A percentile compares a stretch with the other conserved stretches of the same genome.
Evolutionary conservation across 2,329 filamentous ascomycete species (phyloP).

Genomic region (Lomentospora prolificans): DNA sequence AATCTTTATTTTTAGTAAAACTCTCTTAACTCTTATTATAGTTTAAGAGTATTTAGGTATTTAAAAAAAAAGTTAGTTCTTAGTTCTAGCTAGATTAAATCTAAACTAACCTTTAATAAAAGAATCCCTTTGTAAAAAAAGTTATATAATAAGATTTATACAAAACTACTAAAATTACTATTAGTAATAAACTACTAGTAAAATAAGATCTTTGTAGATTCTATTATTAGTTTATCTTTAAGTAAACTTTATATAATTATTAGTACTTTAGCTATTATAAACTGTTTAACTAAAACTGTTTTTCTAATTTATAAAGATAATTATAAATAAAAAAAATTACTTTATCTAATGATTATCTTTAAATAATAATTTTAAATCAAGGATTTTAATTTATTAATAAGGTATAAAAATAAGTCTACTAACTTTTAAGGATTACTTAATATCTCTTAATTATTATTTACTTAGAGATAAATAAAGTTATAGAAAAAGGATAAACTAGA

Average conservation of each 20-base stretch:
- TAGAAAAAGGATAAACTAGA: not conserved
- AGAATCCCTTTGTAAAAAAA: too few species aligned
- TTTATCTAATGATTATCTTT: not conserved
- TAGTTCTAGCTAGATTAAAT: too few species aligned
- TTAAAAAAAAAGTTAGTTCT: too few species aligned
- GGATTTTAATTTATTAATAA: not conserved
- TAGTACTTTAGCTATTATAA: not conserved
- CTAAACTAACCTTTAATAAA: too few species aligned
- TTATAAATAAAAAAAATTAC: not conserved
- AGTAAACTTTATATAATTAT: not conserved
- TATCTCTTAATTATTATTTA: conserved; percentile 1
- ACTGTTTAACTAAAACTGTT: not conserved
- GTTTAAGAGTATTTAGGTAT: too few species aligned
- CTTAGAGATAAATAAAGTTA: not conserved
- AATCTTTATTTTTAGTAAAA: too few species aligned
- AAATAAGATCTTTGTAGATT: too few species aligned
- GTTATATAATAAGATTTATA: too few species aligned
- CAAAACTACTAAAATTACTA: not conserved
- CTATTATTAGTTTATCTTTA: too few species aligned
- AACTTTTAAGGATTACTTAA: not conserved
- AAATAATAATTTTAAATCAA: not conserved
- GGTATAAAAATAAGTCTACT: not conserved
- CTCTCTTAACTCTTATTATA: too few species aligned
- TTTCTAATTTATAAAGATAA: not conserved
- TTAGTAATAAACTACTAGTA: too few species aligned